Evolutionary conservation across 257 asterid genomes (phyloP).

Genomic region (Eustoma russellianum): DNA sequence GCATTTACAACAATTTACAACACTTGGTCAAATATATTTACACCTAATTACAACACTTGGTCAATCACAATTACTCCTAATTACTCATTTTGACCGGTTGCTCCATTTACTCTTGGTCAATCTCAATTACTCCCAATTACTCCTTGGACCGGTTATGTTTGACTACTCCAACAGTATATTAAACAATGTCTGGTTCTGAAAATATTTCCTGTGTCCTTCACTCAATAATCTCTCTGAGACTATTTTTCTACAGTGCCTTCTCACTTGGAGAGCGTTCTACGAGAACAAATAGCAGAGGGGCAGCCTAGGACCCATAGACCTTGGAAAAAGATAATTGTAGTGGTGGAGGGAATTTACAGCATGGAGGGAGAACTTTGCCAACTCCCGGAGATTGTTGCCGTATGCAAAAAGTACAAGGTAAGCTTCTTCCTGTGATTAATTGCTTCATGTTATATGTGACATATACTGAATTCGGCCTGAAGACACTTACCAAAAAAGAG

Average conservation of each 20-base stretch:
- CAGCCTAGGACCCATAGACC: constrained; percentile 98
- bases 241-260: constrained; percentile 54
- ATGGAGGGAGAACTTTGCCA: constrained; percentile 99
- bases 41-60: too few species aligned
- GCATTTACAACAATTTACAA: too few species aligned
- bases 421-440: constrained; percentile 14
- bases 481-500: too few species aligned
- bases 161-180: too few species aligned
- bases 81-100: too few species aligned
- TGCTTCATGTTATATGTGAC: not conserved
- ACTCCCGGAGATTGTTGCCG: constrained; percentile 90
- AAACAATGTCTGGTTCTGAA: not conserved
- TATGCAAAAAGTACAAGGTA: constrained; percentile 98
- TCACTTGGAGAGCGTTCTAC: constrained; percentile 82
- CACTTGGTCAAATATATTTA: too few species aligned
- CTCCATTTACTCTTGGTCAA: too few species aligned
- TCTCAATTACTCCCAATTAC: too few species aligned
- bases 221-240: constrained; percentile 12
- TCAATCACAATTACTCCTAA: too few species aligned
- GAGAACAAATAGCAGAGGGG: constrained; percentile 91
- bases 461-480: not conserved
- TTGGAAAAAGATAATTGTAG: constrained; percentile 90
- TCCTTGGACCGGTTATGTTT: too few species aligned
- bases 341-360: constrained; percentile 99
- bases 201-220: not conserved